Percentiles rank a stretch among this genome's conserved stretches.
These are phyloP conservation scores for Kodamaea sagamina DNA, from an alignment of 805 yeast species.

Conservation along the genomic window DNA sequence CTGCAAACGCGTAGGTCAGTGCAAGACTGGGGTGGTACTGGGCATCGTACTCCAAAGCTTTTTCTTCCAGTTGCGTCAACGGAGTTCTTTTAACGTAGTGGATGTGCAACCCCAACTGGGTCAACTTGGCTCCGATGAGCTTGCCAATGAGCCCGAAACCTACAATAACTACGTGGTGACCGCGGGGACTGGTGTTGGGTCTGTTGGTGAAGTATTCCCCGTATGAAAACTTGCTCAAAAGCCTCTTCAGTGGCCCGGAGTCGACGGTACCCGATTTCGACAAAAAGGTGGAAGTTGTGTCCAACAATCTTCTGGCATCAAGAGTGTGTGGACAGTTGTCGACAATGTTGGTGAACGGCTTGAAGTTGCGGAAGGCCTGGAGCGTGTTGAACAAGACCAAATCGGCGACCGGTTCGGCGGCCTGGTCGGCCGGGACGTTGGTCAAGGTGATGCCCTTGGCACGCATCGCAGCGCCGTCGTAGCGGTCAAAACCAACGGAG, in stretches of 20 bases:
- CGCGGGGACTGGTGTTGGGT: conserved; percentile 49
- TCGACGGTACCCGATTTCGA: conserved; percentile 27
- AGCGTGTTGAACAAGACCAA: conserved; percentile 60
- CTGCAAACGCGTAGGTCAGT: conserved; percentile 43
- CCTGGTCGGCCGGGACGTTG: conserved; percentile 57
- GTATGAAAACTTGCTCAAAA: conserved; percentile 27
- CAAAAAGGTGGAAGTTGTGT: conserved; percentile 37
- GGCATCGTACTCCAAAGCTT: conserved; percentile 46
- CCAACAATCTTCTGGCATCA: conserved; percentile 42
- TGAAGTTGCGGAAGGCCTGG: conserved; percentile 59
- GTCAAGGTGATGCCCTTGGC: conserved; percentile 52
- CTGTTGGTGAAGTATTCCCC: conserved; percentile 52
- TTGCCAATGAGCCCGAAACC: conserved; percentile 81
- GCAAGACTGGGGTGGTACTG: conserved; percentile 39
- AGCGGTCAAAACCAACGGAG: conserved; percentile 59
- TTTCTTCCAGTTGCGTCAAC: conserved; percentile 34
- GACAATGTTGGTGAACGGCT: conserved; percentile 26
- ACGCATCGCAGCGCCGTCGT: conserved; percentile 45
- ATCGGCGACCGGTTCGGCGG: conserved; percentile 74
- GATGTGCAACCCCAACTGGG: conserved; percentile 63
- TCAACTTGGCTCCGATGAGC: conserved; percentile 57
- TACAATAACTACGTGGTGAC: conserved; percentile 60
- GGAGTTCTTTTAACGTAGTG: conserved; percentile 59
- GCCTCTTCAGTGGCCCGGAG: conserved; percentile 5
- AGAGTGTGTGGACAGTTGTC: conserved; percentile 36